Conservation (phyloP, 331 rosid species). For the Pyrus hybrid region DNA sequence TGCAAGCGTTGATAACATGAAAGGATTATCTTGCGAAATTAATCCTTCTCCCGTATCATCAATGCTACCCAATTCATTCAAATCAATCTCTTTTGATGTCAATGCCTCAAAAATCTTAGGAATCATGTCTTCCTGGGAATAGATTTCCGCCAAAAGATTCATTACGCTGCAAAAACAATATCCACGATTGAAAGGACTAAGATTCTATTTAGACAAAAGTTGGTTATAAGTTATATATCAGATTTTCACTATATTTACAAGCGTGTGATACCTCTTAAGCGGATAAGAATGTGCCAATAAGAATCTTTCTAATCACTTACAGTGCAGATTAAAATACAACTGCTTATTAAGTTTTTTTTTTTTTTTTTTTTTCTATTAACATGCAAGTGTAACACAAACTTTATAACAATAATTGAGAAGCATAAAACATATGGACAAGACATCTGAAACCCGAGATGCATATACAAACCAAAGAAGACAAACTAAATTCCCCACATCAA, state of each 20-base stretch:
- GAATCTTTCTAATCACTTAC: not conserved
- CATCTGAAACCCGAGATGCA: not conserved
- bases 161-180: constrained; percentile 73
- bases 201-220: not conserved
- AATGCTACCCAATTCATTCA: constrained; percentile 41
- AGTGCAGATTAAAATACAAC: not conserved
- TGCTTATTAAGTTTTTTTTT: not conserved
- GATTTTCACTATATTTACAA: not conserved
- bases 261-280: not conserved
- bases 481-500: not conserved
- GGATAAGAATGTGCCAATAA: not conserved
- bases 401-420: not conserved
- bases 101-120: constrained; percentile 60
- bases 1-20: constrained; percentile 64
- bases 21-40: constrained; percentile 53
- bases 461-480: not conserved
- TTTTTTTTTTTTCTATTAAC: not conserved
- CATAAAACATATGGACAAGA: not conserved
- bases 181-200: not conserved
- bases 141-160: constrained; percentile 96
- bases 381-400: too few relatives aligned
- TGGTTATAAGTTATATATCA: not conserved
- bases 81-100: constrained; percentile 33
- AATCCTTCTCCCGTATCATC: constrained; percentile 33
- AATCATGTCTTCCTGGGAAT: constrained; percentile 88